Base-by-base conservation (phyloP, 2,329 filamentous ascomycete species). In the Hysterium pulicare region DNA sequence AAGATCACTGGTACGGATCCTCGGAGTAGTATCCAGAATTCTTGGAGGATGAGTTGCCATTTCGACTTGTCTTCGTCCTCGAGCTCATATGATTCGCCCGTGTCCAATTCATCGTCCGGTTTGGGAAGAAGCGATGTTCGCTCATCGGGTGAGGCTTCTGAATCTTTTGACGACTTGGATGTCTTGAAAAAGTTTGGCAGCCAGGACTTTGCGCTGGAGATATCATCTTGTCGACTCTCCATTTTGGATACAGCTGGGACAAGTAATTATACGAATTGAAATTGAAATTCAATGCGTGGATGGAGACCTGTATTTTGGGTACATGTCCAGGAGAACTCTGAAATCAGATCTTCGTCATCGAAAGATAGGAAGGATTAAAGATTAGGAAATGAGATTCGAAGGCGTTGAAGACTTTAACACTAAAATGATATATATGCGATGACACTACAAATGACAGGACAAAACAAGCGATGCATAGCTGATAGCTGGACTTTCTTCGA, bases 1-100 rank as follows among this genome's bases (percentile, higher is more conserved):
- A 95, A 61, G 46, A 94, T 90, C 3, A 94, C 85, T 0, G 88
- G 87, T 1, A 88, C 64, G 0, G 87, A 87, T 19, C 81, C 80
- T 53, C 79, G 83, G 28, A 86, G 67, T 2, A 93, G 70, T 5
- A 87, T 68, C 71, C 78, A 78, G 51, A 87, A 82, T 62, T 93
- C 87, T 19, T 67, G 57, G 3, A 74, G 51, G 11, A 78, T 54
- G 19, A 71, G 64, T 38, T 66, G 62, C 15, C 57, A 61, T 16
- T 54, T 59, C 3, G 67, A 60, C 7, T 47, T 47, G 11, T 58
- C 47, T 8, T 58, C 65, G 36, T 66, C 62, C 24, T 70, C 65
- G 16, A 66, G 47, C n/a, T 69, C 62, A 39, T 67, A 58, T 2
- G 56, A 53, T 23, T 72, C 67, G n/a, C 61, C 55, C 17, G 48